A percentile compares a stretch with the other conserved stretches of the same genome.
Evolutionary conservation across 352 stramenopile genomes (phyloP).

Genomic region (Phytophthora litchii): DNA sequence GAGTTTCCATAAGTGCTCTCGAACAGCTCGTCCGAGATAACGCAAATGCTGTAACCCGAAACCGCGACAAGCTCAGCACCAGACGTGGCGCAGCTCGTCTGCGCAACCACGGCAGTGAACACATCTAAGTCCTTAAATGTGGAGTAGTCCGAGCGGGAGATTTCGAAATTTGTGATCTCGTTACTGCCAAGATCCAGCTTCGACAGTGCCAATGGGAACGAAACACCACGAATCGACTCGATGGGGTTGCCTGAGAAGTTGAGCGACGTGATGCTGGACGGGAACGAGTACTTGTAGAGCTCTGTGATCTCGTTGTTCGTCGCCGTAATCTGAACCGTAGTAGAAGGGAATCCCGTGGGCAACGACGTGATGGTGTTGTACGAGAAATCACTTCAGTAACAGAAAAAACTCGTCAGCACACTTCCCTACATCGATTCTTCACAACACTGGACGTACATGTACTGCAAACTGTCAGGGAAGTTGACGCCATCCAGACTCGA

Average conservation of each 20-base stretch:
- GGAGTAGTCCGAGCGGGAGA: constrained; percentile 65
- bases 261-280: constrained; percentile 48
- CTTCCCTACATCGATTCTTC: not conserved
- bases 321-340: constrained; percentile 44
- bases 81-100: constrained; percentile 49
- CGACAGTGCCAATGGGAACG: constrained; percentile 57
- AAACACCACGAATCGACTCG: constrained; percentile 54
- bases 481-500: constrained; percentile 45
- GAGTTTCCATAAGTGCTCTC: constrained; percentile 45
- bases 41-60: constrained; percentile 49
- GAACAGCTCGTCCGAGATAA: constrained; percentile 73
- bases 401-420: constrained; percentile 4
- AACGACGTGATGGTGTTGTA: constrained; percentile 49
- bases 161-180: constrained; percentile 71
- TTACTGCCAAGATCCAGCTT: constrained; percentile 52
- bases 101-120: constrained; percentile 48
- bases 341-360: constrained; percentile 34
- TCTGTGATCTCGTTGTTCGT: constrained; percentile 51
- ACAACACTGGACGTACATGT: constrained; percentile 45
- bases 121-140: constrained; percentile 53
- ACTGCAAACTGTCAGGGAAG: constrained; percentile 54
- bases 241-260: constrained; percentile 71
- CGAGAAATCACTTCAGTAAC: constrained; percentile 48
- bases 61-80: constrained; percentile 51
- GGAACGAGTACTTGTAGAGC: constrained; percentile 60